Evolutionary conservation across 805 yeast genomes (phyloP), one percentile per base, ranked within the genome.

Genomic region (Yarrowia bubula): DNA sequence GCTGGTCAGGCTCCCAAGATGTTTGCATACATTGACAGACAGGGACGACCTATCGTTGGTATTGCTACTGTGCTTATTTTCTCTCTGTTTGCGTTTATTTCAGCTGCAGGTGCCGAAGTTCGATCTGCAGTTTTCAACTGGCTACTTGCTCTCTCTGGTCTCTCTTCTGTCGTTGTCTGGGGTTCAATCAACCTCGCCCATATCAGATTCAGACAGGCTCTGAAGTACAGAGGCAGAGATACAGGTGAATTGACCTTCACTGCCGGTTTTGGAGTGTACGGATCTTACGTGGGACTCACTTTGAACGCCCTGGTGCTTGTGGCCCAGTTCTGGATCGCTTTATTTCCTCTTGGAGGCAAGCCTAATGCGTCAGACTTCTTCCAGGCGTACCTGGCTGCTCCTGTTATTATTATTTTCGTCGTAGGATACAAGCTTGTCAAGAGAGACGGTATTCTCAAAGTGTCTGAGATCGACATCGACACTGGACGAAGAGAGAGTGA

Each of bases 241-340:
- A 48, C 31, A 8, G 17, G 41, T 1, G 55, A 48, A 18, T 17
- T 48, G 55, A 48, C 55, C 8, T 48, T 48, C 15, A 13, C 55
- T 0, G 55, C 55, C 4, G 55, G 55, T 0, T 48, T 48, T 48
- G 55, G 55, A 17, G 55, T 48, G 15, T 48, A 48, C 13, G 55
- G 55, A 13, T 33, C 41, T 8, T 48, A 48, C 11, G 32, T 48
- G 11, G 55, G 55, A 9, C 28, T 48, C 11, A 13, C 41, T 10
- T 41, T 48, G 13, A 48, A 48, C 41, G 18, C 35, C 18, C 41
- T 48, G 8, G 55, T 48, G 1, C 41, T 48, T 7, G 15, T 48
- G 0, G 55, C 55, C 41, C 55, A 48, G 41, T 48, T 48, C 10
- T 48, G 55, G 55, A 48, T 48, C 55, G 55, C 55, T 4, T 32